Percentiles rank a stretch among this genome's conserved stretches.
phyloP scores from a whole-genome alignment of 352 stramenopile genomes.

The Globisporangium solare region DNA sequence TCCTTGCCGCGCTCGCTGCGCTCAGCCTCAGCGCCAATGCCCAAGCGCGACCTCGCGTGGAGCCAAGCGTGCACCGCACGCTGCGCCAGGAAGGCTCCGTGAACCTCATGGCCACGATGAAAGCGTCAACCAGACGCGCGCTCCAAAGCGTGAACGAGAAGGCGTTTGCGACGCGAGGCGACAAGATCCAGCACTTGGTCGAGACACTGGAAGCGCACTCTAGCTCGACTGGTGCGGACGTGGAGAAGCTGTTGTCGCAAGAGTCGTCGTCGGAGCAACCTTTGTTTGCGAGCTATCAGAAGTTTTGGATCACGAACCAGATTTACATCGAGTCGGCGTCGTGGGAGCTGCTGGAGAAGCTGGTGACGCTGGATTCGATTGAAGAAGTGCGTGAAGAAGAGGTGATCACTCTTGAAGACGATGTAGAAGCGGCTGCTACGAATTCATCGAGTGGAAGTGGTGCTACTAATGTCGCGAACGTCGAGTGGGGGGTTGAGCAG shows the following conservation, averaged over 20 bases:
- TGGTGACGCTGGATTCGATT: constrained; percentile 12
- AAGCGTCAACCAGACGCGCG: constrained; percentile 7
- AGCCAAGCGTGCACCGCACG: constrained; percentile 18
- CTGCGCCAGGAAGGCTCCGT: constrained; percentile 14
- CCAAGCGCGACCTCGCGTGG: constrained; percentile 6
- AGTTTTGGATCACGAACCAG: constrained; percentile 29
- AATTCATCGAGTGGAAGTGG: neutral
- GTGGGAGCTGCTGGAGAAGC: constrained; percentile 19
- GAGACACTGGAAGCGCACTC: constrained; percentile 10
- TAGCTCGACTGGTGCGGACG: neutral
- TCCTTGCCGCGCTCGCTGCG: constrained; percentile 10
- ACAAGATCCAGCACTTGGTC: constrained; percentile 19
- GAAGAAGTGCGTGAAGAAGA: constrained; percentile 18
- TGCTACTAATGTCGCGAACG: neutral
- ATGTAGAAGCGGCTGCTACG: no score
- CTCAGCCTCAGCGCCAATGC: constrained; percentile 1
- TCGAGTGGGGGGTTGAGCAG: constrained; percentile 15
- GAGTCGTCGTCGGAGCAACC: constrained; percentile 9
- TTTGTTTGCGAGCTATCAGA: constrained; percentile 15
- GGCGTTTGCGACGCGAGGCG: constrained; percentile 8
- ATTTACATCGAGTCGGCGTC: constrained; percentile 22
- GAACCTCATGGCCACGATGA: constrained; percentile 23
- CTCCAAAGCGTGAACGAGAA: constrained; percentile 15
- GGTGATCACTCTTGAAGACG: no score
- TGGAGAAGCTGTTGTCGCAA: constrained; percentile 12